Conservation (phyloP, 2,329 filamentous ascomycete species). For the Colletotrichum magnum region DNA sequence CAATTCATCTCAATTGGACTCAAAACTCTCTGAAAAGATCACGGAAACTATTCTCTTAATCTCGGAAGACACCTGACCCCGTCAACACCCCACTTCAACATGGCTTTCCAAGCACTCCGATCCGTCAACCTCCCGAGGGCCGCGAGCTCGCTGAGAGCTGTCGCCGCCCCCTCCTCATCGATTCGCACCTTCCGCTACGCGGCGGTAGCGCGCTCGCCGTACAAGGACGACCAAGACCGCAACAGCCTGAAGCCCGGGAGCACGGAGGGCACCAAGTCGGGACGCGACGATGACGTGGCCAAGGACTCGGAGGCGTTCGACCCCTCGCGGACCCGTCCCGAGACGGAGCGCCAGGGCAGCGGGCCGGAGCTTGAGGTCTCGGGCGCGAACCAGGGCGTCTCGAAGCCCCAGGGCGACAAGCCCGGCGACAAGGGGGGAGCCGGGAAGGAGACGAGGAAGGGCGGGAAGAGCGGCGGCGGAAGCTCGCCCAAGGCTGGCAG, state of each 20-base stretch:
- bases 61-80: too few relatives aligned
- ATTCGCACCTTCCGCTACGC: slow-evolving; percentile 53
- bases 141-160: neutral
- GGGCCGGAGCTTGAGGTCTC: slow-evolving; percentile 57
- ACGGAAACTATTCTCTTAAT: too few relatives aligned
- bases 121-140: slow-evolving; percentile 12
- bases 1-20: neutral
- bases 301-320: slow-evolving; percentile 76
- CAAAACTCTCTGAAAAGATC: neutral
- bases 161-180: slow-evolving; percentile 2
- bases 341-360: slow-evolving; percentile 64
- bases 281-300: slow-evolving; percentile 71
- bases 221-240: slow-evolving; percentile 70
- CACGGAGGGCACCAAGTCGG: slow-evolving; percentile 78
- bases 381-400: slow-evolving; percentile 61
- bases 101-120: slow-evolving; percentile 31
- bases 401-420: slow-evolving; percentile 55
- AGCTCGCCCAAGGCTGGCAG: slow-evolving; percentile 50
- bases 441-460: slow-evolving; percentile 52
- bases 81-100: slow-evolving; percentile 12
- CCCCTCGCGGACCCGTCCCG: slow-evolving; percentile 76
- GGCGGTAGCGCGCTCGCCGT: slow-evolving; percentile 48
- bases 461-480: slow-evolving; percentile 50
- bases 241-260: slow-evolving; percentile 75
- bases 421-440: slow-evolving; percentile 49